Evolutionary conservation across 2,329 filamentous ascomycete genomes (phyloP).

Genomic region (Neoascochyta sp.): DNA sequence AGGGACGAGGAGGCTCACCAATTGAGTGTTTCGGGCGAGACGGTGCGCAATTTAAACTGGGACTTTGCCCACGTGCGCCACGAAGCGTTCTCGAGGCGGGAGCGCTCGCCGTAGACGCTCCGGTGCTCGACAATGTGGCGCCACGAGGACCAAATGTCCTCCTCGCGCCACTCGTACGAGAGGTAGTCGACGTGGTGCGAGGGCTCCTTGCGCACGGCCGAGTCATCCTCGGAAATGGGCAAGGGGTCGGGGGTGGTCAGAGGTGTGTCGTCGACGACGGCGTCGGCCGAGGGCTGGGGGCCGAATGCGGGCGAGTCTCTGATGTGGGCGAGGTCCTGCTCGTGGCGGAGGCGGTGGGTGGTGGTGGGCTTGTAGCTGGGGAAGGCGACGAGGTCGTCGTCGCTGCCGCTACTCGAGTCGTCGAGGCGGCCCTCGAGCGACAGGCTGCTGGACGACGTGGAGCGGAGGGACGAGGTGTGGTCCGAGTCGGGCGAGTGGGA

Average conservation of each 20-base stretch:
- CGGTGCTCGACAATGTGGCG: constrained; percentile 81
- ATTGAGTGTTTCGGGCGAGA: constrained; percentile 87
- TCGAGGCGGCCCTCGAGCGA: constrained; percentile 60
- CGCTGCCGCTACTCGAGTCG: constrained; percentile 30
- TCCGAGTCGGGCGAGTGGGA: constrained; percentile 33
- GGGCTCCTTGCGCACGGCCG: constrained; percentile 67
- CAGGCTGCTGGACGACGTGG: constrained; percentile 61
- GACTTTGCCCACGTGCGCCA: constrained; percentile 97
- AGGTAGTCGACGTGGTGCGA: constrained; percentile 93
- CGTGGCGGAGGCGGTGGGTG: constrained; percentile 7
- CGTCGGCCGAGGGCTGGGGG: constrained; percentile 33
- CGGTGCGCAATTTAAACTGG: constrained; percentile 79
- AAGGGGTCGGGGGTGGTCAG: constrained; percentile 56
- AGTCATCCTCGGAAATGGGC: constrained; percentile 69
- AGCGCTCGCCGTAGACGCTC: constrained; percentile 74
- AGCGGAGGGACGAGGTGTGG: constrained; percentile 54
- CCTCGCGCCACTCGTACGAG: constrained; percentile 87
- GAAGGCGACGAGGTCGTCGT: constrained; percentile 46
- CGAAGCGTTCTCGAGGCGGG: constrained; percentile 86
- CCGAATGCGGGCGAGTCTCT: constrained; percentile 41
- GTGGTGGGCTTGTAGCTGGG: constrained; percentile 40
- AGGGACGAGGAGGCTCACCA: constrained; percentile 61
- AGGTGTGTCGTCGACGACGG: constrained; percentile 42
- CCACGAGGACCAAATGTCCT: constrained; percentile 98
- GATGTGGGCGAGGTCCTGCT: too few relatives aligned